A percentile compares a stretch with the other conserved stretches of the same genome.
Conservation (phyloP, 1,284 basidiomycete species). For the Inonotus obliquus region DNA sequence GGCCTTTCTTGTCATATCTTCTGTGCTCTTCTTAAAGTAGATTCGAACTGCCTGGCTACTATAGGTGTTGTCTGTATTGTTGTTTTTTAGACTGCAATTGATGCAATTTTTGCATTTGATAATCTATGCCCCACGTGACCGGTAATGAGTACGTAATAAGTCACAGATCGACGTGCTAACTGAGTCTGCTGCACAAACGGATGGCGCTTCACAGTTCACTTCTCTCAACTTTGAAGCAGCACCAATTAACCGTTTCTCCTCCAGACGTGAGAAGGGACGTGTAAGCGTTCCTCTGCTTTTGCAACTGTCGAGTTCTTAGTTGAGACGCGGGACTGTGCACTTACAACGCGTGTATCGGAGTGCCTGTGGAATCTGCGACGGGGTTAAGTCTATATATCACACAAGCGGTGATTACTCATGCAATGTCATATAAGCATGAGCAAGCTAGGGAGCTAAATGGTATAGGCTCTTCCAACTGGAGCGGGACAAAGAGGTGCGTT, state of each 20-base stretch:
- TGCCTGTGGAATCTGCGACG: not conserved
- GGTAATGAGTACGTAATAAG: no score
- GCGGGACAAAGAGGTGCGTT: not conserved
- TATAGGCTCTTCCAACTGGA: not conserved
- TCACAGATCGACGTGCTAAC: no score
- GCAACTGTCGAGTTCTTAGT: not conserved
- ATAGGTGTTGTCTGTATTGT: not conserved
- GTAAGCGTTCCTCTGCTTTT: no score
- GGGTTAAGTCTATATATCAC: not conserved
- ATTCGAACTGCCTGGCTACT: not conserved
- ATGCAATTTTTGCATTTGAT: no score
- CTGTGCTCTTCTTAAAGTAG: not conserved
- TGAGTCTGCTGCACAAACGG: no score
- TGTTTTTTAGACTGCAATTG: not conserved
- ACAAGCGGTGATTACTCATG: not conserved
- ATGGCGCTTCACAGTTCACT: no score
- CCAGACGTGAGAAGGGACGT: no score
- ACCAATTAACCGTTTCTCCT: no score
- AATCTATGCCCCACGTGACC: no score
- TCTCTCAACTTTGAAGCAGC: no score
- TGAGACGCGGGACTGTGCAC: not conserved
- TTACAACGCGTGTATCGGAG: not conserved
- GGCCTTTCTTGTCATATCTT: not conserved
- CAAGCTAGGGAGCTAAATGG: not conserved
- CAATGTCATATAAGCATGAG: not conserved